Evolutionary conservation across 805 yeast species (phyloP), one percentile per base, ranked within the genome.

Genomic region (Hanseniaspora meyeri): DNA sequence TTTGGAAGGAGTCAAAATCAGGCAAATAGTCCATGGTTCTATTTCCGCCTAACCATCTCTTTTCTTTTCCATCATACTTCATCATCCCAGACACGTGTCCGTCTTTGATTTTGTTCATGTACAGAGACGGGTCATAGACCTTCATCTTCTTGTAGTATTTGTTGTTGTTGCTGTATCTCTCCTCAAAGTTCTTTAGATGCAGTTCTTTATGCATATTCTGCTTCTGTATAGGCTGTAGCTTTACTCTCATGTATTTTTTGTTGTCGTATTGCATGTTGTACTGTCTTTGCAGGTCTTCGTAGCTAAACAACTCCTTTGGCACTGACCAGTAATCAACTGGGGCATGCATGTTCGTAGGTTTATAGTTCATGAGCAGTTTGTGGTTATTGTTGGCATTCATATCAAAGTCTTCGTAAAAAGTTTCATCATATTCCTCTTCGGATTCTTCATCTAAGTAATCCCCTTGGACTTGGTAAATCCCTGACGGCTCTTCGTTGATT

Each of bases 311-410:
- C 29, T 46, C 49, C 11, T 32, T 34, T 4, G 55, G 55, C 17
- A 51, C 38, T 12, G 56, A 52, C 56, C 56, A 52, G 27, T 52
- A 52, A 29, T 52, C 50, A 8, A 52, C 38, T 10, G 46, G 42
- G 9, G 31, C 20, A 19, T 43, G 31, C 20, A 17, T 36, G 16
- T 34, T 37, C 6, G 43, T 7, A 2, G 36, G 39, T 32, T 46
- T 34, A 20, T 46, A 46, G 39, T 34, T 46, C 29, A 46, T 20
- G 10, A 46, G 27, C 3, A 46, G 40, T 20, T 46, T 31, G 20
- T 45, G 14, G 6, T 46, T 19, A 11, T 46, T 32, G 8, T 46
- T 34, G 9, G 38, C 38, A 34, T 46, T 32, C 40, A 46, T 46
- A 20, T 46, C 36, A 29, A 52, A 52, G 19, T 52, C 56, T 9